Evolutionary conservation across 352 stramenopile species (phyloP), one percentile per base, ranked within the genome.

Genomic region (Phytophthora macrochlamydospora): DNA sequence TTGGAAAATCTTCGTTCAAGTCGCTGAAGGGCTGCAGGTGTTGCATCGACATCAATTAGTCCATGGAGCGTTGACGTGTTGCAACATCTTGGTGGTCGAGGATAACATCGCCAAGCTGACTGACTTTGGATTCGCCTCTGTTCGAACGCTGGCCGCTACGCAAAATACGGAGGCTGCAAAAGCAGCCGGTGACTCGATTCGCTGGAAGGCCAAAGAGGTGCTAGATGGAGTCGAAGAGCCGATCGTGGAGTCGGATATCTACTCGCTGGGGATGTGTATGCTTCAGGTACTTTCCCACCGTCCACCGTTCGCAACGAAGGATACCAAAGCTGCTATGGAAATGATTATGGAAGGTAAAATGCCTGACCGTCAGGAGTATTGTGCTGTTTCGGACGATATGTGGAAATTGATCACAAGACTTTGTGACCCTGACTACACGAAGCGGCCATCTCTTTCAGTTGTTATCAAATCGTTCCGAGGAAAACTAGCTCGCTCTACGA

Each of bases 41-140:
- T 56, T 93, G 7, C 83, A 93, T 60, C 12, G 46, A 2, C 33
- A 58, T 13, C 59, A 68, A 14, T 46, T 70, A 11, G 67, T 86
- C 7, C 87, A 95, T 59, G 77, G 87, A 28, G 85, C 91, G 32
- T 69, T 95, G 11, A 95, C 94, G 65, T 79, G 76, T 29, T 80
- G 62, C 14, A 95, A 95, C 64, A 59, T 95, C 31, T 70, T 95
- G n/a, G 79, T 77, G 30, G 62, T 67, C 30, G 18, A 58, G 4
- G 29, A 30, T 0, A 30, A 61, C 12, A 56, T 45, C 0, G 56
- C 51, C 2, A 71, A 71, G 51, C 8, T 75, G 0, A 54, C 43
- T 18, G 67, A 75, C 44, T 75, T 75, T 51, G 67, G 67, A 12
- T 59, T 62, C 13, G 32, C 24, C 1, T 14, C 62, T 8, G 42